Base-by-base conservation (phyloP, 164 flowering plant species). In the Nymphaea colorata region DNA sequence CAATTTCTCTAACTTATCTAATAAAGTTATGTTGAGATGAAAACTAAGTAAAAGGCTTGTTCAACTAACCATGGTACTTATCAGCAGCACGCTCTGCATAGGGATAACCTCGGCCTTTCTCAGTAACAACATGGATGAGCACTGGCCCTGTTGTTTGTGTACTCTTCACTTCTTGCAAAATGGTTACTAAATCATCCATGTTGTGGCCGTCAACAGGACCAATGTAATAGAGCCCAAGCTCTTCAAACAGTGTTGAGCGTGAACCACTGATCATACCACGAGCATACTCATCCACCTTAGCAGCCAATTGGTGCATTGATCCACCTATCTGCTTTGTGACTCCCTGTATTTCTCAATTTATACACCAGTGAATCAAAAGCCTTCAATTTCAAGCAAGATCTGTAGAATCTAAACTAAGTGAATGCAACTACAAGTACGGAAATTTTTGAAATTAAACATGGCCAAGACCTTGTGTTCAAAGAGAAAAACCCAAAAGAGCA, bases 261-360 rank as follows among this genome's bases (percentile, higher is more conserved):
- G 97, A 85, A 16, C 95, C 97, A 78, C 98, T 87, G 73, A 94
- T 94, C 93, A 94, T 84, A 15, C 98, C 98, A 72, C 98, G 94
- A 61, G 98, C 93, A 73, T 91, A 93, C 67, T 90, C 98, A 73
- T 93, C 98, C 14, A 93, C 97, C 76, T 94, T 94, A 61, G 98
- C 89, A 42, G 98, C 98, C 62, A 88, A 66, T 78, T 89, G 83
- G 69, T 94, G 93, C 92, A 91, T 86, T 1, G 88, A 78, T 17
- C 97, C 96, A 41, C 96, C 97, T 69, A 91, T 81, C 66, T 85
- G 87, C 73, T 94, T 90, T 3, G 98, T 91, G 42, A 94, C 93
- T 60, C 98, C 96, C 98, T 91, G 82, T 64, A 82, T 76, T n/a
- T 61, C 41, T n/a, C 25, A 61, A 61, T 8, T 12, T 47, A 12